A percentile compares a stretch with the other conserved stretches of the same genome.
These are phyloP conservation scores for Ophiostoma angusticollis DNA, from an alignment of 2,329 filamentous ascomycete genomes.

Conservation along the genomic window DNA sequence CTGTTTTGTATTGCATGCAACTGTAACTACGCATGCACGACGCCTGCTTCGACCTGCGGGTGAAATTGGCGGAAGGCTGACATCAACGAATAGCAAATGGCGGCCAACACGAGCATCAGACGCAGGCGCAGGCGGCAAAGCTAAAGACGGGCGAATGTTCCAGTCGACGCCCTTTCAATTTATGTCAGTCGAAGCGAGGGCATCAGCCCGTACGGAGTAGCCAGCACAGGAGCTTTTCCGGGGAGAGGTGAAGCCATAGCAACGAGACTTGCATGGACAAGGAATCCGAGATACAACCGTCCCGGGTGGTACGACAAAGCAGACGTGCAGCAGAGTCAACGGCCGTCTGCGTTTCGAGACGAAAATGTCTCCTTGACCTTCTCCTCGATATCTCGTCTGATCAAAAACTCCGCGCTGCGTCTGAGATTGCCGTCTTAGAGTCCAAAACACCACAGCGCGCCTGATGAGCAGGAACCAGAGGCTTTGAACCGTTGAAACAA, in stretches of 20 bases:
- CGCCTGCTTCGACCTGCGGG: too few relatives aligned
- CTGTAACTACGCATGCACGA: too few relatives aligned
- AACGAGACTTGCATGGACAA: background rate
- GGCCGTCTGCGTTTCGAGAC: slow-evolving; percentile 4
- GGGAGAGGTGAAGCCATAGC: background rate
- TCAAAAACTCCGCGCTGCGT: too few relatives aligned
- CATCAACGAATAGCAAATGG: background rate
- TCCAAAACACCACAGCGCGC: too few relatives aligned
- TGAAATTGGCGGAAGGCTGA: slow-evolving; percentile 1
- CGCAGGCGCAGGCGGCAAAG: background rate
- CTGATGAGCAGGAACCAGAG: too few relatives aligned
- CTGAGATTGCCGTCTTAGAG: too few relatives aligned
- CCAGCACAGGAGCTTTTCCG: background rate
- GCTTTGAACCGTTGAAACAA: too few relatives aligned
- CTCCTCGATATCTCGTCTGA: background rate
- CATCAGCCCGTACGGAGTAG: background rate
- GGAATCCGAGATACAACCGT: slow-evolving; percentile 1
- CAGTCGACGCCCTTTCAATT: slow-evolving; percentile 2
- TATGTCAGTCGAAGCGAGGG: slow-evolving; percentile 4
- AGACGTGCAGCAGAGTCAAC: slow-evolving; percentile 6
- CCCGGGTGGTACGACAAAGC: too few relatives aligned
- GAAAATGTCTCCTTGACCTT: background rate
- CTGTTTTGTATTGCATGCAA: slow-evolving; percentile 2
- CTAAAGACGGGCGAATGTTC: background rate
- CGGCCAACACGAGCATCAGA: too few relatives aligned